Evolutionary conservation across 306 rosid genomes (phyloP), one percentile per base, ranked within the genome.

Genomic region (Ochetophila trinervis): DNA sequence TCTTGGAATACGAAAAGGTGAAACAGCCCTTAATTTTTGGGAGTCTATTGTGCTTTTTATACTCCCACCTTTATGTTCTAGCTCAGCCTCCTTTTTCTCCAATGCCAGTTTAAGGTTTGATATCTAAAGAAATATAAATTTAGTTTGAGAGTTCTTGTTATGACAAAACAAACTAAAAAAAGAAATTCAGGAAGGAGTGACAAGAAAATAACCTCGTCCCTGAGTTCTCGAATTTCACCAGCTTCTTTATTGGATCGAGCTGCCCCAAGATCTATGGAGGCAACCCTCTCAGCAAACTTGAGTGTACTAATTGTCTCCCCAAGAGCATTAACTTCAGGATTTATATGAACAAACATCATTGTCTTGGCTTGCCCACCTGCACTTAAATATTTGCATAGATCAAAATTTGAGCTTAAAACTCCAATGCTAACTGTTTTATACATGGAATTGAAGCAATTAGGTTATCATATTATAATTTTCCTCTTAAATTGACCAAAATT

Each of bases 251-350:
- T 86, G 15, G 93, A 85, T 67, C 84, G 84, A 36, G 97, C 97
- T 62, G 95, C 95, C 61, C 98, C 98, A 65, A 93, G 92, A 61
- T 93, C 98, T 60, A 93, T 87, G 72, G 93, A 75, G 9, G 95
- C 93, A 71, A 89, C 98, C 77, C 98, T 93, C 79, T 93, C 98
- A 12, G 98, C 96, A 76, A 93, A 93, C 78, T 93, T 93, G 67
- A 93, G 92, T 3, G 96, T 93, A 85, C 98, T 93, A 42, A 93
- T 87, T 17, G 98, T 93, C 77, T 93, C 98, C 71, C 98, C 98
- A 42, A 87, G 75, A 5, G 98, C 84, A 68, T 84, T 86, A 8
- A 82, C 51, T 69, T 93, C 98, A 19, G 96, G 93, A 65, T 93
- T 93, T 85, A 93, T 87, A 76, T 93, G 98, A 49, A 93, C 98